Evolutionary conservation across 2,329 filamentous ascomycete species (phyloP).

Genomic region (Penicillium decumbens): DNA sequence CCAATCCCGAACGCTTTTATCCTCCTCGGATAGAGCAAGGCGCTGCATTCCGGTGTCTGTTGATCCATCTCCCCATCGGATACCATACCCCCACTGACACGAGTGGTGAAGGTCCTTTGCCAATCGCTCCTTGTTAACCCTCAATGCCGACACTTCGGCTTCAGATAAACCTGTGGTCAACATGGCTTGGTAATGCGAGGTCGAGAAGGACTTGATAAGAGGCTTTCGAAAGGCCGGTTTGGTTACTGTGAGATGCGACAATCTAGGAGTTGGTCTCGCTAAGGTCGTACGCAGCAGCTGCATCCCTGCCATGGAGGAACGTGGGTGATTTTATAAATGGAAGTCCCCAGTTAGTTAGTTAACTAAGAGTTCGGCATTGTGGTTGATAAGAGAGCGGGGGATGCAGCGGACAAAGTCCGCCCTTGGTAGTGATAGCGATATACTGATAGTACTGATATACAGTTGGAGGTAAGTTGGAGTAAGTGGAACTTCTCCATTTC

Average conservation of each 20-base stretch:
- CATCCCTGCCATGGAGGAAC: background rate
- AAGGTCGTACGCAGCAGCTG: background rate
- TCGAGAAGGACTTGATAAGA: slow-evolving; percentile 10
- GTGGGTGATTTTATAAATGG: slow-evolving; percentile 6
- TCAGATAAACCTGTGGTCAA: slow-evolving; percentile 46
- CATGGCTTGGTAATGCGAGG: slow-evolving; percentile 25
- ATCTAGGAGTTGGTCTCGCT: background rate
- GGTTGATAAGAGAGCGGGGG: slow-evolving; percentile 18
- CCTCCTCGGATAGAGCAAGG: slow-evolving; percentile 65
- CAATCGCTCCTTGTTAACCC: slow-evolving; percentile 56
- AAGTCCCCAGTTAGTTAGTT: background rate
- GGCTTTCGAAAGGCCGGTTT: background rate
- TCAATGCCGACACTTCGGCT: slow-evolving; percentile 49
- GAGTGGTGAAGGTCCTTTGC: slow-evolving; percentile 62
- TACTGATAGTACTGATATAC: background rate
- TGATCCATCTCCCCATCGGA: slow-evolving; percentile 57
- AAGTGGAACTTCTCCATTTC: background rate
- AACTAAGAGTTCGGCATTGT: background rate
- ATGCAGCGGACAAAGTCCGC: slow-evolving; percentile 15
- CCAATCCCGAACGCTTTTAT: slow-evolving; percentile 70
- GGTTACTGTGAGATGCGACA: background rate
- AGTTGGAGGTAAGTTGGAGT: slow-evolving; percentile 1
- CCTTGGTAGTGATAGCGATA: slow-evolving; percentile 2
- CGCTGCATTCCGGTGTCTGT: slow-evolving; percentile 74
- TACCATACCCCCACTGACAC: slow-evolving; percentile 62